Percentiles rank a stretch among this genome's conserved stretches.
Evolutionary conservation across 257 asterid genomes (phyloP).

Genomic region (Osmanthus fragrans): DNA sequence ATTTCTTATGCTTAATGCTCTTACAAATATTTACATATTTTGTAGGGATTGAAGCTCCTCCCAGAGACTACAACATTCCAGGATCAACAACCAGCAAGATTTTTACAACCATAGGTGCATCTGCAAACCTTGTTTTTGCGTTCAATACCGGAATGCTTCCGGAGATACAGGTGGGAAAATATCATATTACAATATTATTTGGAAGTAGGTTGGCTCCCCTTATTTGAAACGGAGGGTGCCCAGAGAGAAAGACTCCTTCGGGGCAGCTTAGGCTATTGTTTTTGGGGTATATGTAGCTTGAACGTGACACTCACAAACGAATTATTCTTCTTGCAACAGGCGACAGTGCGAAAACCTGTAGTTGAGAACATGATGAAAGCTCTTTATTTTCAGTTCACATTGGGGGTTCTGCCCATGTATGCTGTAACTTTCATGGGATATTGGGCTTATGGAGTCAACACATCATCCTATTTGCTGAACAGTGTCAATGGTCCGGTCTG

Average conservation of each 20-base stretch:
- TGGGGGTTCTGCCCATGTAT: constrained; percentile 85
- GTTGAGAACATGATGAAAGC: constrained; percentile 89
- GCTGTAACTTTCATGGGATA: constrained; percentile 83
- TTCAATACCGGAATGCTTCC: constrained; percentile 99
- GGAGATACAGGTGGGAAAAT: constrained; percentile 72
- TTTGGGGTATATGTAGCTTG: too few species aligned
- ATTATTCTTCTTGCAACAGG: constrained; percentile 51
- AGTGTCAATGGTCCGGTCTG: constrained; percentile 78
- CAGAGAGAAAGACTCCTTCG: too few species aligned
- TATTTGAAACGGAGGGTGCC: too few species aligned
- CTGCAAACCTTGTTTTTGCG: constrained; percentile 85
- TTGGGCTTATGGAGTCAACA: constrained; percentile 85
- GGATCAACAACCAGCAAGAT: constrained; percentile 50
- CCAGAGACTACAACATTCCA: constrained; percentile 69
- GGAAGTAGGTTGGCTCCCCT: too few species aligned
- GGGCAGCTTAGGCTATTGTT: too few species aligned
- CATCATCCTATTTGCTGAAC: constrained; percentile 81
- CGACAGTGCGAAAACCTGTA: constrained; percentile 83
- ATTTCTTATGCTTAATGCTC: not conserved
- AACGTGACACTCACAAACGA: not conserved
- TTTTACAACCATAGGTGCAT: constrained; percentile 75
- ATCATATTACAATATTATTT: not conserved
- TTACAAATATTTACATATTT: constrained; percentile 5
- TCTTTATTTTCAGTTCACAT: constrained; percentile 81
- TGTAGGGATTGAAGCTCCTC: constrained; percentile 51